Evolutionary conservation across 2,329 filamentous ascomycete genomes (phyloP).

Genomic region (Paramyrothecium roridum): DNA sequence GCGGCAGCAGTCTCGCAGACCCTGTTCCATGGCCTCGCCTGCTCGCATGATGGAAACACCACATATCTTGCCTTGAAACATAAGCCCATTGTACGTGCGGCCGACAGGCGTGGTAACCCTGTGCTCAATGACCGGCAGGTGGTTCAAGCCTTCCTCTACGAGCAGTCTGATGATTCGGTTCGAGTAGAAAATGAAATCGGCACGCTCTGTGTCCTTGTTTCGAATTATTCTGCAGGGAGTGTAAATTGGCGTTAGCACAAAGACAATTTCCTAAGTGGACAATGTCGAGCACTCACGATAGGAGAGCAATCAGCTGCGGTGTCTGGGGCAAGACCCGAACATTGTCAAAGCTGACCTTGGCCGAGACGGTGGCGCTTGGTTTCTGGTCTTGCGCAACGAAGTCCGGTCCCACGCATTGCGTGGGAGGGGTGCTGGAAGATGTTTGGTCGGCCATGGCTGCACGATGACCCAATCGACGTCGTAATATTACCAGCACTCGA

Average conservation of each 20-base stretch:
- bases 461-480: slow-evolving; percentile 7
- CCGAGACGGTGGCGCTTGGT: slow-evolving; percentile 85
- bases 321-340: slow-evolving; percentile 90
- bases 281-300: slow-evolving; percentile 68
- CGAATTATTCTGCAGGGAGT: slow-evolving; percentile 75
- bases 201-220: slow-evolving; percentile 82
- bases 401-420: slow-evolving; percentile 72
- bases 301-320: slow-evolving; percentile 91
- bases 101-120: slow-evolving; percentile 89
- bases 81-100: slow-evolving; percentile 81
- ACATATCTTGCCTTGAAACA: slow-evolving; percentile 97
- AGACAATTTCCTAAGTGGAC: slow-evolving; percentile 4
- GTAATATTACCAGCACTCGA: neutral
- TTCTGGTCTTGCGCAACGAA: slow-evolving; percentile 76
- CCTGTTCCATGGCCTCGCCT: slow-evolving; percentile 98
- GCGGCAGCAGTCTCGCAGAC: slow-evolving; percentile 90
- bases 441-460: slow-evolving; percentile 21
- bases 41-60: slow-evolving; percentile 98
- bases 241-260: slow-evolving; percentile 12
- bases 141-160: slow-evolving; percentile 95
- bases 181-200: slow-evolving; percentile 98
- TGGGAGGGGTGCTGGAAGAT: slow-evolving; percentile 21
- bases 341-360: slow-evolving; percentile 75
- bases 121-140: slow-evolving; percentile 86
- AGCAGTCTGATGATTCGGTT: slow-evolving; percentile 96